Base-by-base conservation (phyloP, 495 filamentous ascomycete species). In the Lichenothelia convexa region DNA sequence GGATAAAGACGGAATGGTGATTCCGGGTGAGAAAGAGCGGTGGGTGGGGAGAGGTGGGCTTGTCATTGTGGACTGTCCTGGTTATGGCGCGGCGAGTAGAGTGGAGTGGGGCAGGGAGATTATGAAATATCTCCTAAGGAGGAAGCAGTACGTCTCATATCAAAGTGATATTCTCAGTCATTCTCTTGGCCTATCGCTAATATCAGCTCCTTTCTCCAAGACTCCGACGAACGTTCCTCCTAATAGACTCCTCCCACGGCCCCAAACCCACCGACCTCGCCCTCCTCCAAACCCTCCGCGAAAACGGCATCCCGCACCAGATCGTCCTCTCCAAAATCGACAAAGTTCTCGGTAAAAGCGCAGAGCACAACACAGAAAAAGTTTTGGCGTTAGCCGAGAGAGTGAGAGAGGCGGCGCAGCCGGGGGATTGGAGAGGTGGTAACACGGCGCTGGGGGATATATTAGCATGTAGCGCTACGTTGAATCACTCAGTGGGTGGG, bases 321-420 rank as follows among this genome's bases (percentile, higher is more conserved):
- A 66, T 95, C 11, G 62, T 95, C 29, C 53, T 97, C 3, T 79
- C 80, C 3, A 95, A 95, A 55, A 71, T 75, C 5, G 89, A 97
- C 50, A 55, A 43, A 42, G 46, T 60, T 24, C 31, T 60, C 4
- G 18, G 34, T 7, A 24, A 24, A 36, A 39, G 32, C 37, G 9
- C 41, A 36, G 16, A 17, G n/a, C 31, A 35, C 15, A 22, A 33
- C 13, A 11, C 47, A 16, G 6, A 34, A 33, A 39, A 35, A 29
- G 20, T 53, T 12, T 30, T 34, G 23, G 35, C 45, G 18, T 4
- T 45, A 11, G 41, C 31, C 19, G 32, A 21, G 7, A 22, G 18
- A n/a, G 45, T 53, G 4, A 24, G 40, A 31, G 16, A 42, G 34
- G 20, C 21, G 33, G 11, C 53, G 22, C 27, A 42, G 22, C 32